Base-by-base conservation (phyloP, 192 early-diverging fungal species). In the Kappamyces sp. region DNA sequence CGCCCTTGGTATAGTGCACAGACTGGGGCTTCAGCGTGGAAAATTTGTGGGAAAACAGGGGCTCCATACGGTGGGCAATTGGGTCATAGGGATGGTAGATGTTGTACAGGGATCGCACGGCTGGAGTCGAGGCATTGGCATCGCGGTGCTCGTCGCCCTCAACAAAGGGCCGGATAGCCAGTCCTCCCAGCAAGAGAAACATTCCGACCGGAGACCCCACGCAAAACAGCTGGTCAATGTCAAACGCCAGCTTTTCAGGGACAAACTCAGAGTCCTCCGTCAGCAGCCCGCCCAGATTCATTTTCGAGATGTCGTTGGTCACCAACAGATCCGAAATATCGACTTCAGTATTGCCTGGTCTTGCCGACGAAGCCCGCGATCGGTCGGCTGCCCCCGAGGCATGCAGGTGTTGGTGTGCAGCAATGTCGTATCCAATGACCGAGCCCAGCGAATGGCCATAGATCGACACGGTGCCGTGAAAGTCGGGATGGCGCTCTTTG, bases 191-290 rank as follows among this genome's bases (percentile, higher is more conserved):
- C 12, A 93, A 63, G 32, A 91, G 65, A 51, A 93, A 88, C 4
- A 91, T 64, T 1, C 87, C 90, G 13, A 93, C 76, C 2, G 90
- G 90, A 9, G 87, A 90, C n/a, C 90, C 90, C 10, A 89, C 74
- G 4, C 82, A 84, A 39, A 91, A 93, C 49, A 93, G 82, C 48
- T 84, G 86, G 38, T 84, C 70, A 5, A 91, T 87, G 1, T 75
- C 64, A 55, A 90, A 90, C 43, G 82, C 71, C 3, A 90, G 53
- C n/a, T 59, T 43, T n/a, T n/a, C n/a, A n/a, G n/a, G n/a, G n/a
- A n/a, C n/a, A n/a, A n/a, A n/a, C 33, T 62, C 65, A n/a, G 38
- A 43, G 47, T 75, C 76, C 31, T 68, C 36, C 39, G 72, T 66
- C 70, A 79, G 74, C 33, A 79, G 32, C 3, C 72, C 76, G 39